A percentile compares a stretch with the other conserved stretches of the same genome.
Evolutionary conservation across 768 basidiomycete species (phyloP).

Genomic region (Phallus indusiatus): DNA sequence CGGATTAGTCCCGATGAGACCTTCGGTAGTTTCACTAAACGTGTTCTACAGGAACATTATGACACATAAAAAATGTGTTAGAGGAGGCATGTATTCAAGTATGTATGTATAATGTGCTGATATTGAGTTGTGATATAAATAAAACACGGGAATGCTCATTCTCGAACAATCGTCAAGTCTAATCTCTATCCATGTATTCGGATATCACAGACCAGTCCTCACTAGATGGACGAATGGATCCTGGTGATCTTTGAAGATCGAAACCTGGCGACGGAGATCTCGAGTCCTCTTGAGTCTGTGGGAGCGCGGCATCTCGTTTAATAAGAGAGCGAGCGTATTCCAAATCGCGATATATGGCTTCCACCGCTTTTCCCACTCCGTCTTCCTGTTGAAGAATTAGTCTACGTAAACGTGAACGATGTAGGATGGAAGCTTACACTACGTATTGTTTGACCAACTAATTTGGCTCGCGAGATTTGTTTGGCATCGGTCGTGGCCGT

Average conservation of each 20-base stretch:
- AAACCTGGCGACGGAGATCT: constrained; percentile 20
- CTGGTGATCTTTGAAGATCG: constrained; percentile 47
- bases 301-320: constrained; percentile 32
- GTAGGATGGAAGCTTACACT: constrained; percentile 36
- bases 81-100: neutral
- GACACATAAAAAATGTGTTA: constrained; percentile 15
- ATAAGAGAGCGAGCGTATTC: constrained; percentile 89
- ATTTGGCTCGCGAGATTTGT: constrained; percentile 78
- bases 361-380: constrained; percentile 88
- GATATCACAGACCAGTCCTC: constrained; percentile 88
- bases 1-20: constrained; percentile 59
- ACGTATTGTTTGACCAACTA: constrained; percentile 82
- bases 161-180: constrained; percentile 27
- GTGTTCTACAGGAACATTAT: constrained; percentile 61
- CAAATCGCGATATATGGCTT: constrained; percentile 91
- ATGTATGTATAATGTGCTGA: neutral
- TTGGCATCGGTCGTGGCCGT: constrained; percentile 80
- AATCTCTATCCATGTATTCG: constrained; percentile 54
- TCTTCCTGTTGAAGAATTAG: constrained; percentile 58
- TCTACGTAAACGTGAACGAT: neutral
- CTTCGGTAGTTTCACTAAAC: constrained; percentile 86
- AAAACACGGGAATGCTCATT: too few species aligned
- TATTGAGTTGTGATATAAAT: too few species aligned
- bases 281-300: constrained; percentile 18
- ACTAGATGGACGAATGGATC: constrained; percentile 47